These are phyloP conservation scores for Kodamaea suecica DNA, from an alignment of 1,139 yeast species.

Conservation along the genomic window DNA sequence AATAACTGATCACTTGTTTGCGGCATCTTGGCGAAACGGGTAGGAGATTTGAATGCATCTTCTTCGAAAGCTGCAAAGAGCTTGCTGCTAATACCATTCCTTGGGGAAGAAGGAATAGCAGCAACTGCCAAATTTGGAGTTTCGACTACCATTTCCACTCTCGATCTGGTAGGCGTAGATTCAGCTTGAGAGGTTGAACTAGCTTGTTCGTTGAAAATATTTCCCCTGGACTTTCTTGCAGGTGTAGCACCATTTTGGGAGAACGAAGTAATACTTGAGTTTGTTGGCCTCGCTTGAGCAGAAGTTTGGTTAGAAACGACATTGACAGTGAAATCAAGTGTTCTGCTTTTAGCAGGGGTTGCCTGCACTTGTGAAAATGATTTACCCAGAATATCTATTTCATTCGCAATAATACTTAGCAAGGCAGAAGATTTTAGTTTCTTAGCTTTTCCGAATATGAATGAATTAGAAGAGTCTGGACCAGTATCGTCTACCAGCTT, in stretches of 20 bases:
- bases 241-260: slow-evolving; percentile 26
- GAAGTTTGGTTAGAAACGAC: no score
- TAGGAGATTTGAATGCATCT: slow-evolving; percentile 5
- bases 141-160: slow-evolving; percentile 4
- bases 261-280: slow-evolving; percentile 5
- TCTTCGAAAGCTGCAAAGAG: slow-evolving; percentile 9
- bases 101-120: slow-evolving; percentile 6
- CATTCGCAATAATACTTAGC: no score
- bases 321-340: no score
- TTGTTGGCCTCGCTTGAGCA: slow-evolving; percentile 5
- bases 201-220: neutral
- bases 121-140: slow-evolving; percentile 10
- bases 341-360: slow-evolving; percentile 23
- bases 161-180: slow-evolving; percentile 12
- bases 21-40: slow-evolving; percentile 2
- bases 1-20: slow-evolving; percentile 2
- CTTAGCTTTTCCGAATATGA: slow-evolving; percentile 31
- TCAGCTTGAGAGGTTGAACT: slow-evolving; percentile 8
- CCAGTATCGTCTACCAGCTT: slow-evolving; percentile 3
- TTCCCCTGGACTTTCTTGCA: neutral
- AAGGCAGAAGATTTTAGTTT: slow-evolving; percentile 18
- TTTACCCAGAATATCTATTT: no score
- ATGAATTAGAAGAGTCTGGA: slow-evolving; percentile 9
- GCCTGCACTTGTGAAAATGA: slow-evolving; percentile 21
- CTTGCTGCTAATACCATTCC: slow-evolving; percentile 4